Evolutionary conservation across 1,284 basidiomycete genomes (phyloP), one percentile per base, ranked within the genome.

Genomic region (Irpex rosettiformis): DNA sequence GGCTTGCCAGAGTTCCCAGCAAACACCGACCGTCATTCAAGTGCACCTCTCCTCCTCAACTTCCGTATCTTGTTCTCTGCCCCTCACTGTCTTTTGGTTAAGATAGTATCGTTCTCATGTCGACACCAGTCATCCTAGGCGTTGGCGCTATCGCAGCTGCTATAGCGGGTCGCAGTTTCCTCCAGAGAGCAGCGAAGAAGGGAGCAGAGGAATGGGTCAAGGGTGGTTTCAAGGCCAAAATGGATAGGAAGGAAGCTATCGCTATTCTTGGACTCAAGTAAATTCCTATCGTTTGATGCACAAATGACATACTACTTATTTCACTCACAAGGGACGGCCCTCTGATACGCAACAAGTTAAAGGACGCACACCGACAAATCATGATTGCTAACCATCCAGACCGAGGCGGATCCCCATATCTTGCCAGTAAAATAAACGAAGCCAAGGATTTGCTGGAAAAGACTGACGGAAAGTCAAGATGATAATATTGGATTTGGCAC

Each of bases 371-470:
- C 73, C 84, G 94, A 55, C 84, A 88, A 48, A 91, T 97, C 65
- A 97, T 96, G 94, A 81, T 96, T 52, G 89, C 93, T 24, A 98
- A 98, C 75, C 95, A 98, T 75, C 96, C 96, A 16, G 96, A 98
- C 78, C 82, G 96, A 62, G 96, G 96, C 45, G 96, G 96, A 29
- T 91, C 93, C 10, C 96, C 96, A 1, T 98, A 96, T 74, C 77
- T 99, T 42, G 96, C 96, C n/a, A 96, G 94, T 70, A 98, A 97
- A 80, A 94, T 96, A 59, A 97, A 96, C 73, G 94, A 97, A 69
- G 94, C 94, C 0, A 94, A 93, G 69, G 91, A 93, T 65, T 65
- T 94, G 58, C 72, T 94, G 28, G 92, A 94, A 55, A 89, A 86
- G 76, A 78, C 56, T 78, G 76, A 65, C 68, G 70, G 55, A 69